phyloP scores from a whole-genome alignment of 1,284 basidiomycete species.

The Cryptococcus sp. region DNA sequence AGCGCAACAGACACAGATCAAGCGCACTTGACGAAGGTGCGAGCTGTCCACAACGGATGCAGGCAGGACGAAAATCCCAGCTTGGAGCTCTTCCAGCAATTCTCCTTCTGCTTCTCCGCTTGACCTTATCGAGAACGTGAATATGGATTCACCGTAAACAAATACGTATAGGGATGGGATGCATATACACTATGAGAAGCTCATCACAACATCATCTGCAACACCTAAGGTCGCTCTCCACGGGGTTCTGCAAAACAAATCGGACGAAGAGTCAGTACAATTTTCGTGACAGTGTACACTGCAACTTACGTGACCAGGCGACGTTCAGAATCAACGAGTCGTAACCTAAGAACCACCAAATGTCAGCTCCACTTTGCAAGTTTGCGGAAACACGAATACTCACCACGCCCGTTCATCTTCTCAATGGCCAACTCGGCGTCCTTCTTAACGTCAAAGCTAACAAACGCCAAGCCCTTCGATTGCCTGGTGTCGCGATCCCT shows the following conservation, averaged over 20 bases:
- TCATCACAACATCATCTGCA: background rate
- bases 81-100: too few species aligned
- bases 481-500: constrained; percentile 92
- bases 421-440: constrained; percentile 86
- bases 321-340: constrained; percentile 52
- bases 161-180: background rate
- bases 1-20: too few species aligned
- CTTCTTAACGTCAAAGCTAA: constrained; percentile 83
- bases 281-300: background rate
- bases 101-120: too few species aligned
- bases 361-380: background rate
- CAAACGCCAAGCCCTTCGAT: constrained; percentile 83
- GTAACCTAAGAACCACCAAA: constrained; percentile 31
- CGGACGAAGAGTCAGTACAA: background rate
- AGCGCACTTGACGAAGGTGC: too few species aligned
- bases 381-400: constrained; percentile 8
- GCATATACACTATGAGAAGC: background rate
- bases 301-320: constrained; percentile 46
- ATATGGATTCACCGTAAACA: too few species aligned
- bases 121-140: too few species aligned
- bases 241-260: constrained; percentile 36
- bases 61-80: too few species aligned
- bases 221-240: constrained; percentile 31
- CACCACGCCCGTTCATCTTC: constrained; percentile 87
- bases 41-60: too few species aligned